phyloP scores from a whole-genome alignment of 2,329 filamentous ascomycete genomes.

The Ceratocystis papillata region DNA sequence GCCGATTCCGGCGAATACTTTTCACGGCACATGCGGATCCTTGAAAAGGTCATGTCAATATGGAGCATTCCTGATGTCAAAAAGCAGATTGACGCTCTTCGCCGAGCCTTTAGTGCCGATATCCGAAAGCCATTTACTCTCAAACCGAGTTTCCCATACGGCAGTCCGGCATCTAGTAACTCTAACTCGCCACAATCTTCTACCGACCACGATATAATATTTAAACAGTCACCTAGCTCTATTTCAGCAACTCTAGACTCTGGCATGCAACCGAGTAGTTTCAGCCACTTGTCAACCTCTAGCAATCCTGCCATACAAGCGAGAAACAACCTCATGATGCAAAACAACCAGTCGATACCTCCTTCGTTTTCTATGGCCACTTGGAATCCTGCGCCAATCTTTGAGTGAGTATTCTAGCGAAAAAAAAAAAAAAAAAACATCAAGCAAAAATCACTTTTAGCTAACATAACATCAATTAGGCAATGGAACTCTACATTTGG shows the following conservation, averaged over 20 bases:
- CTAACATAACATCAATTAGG: constrained; percentile 36
- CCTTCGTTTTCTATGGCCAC: constrained; percentile 38
- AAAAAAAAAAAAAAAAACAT: neutral
- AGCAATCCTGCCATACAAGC: constrained; percentile 27
- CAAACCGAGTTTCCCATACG: constrained; percentile 77
- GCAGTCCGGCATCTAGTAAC: constrained; percentile 59
- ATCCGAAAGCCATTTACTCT: constrained; percentile 74
- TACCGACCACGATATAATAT: constrained; percentile 10
- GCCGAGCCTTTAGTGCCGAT: constrained; percentile 85
- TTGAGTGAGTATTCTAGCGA: constrained; percentile 57
- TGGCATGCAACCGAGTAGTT: constrained; percentile 15
- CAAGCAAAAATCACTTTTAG: neutral
- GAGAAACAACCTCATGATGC: constrained; percentile 23
- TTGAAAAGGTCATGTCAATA: constrained; percentile 70
- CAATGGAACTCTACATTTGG: constrained; percentile 95
- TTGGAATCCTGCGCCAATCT: constrained; percentile 82
- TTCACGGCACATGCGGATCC: constrained; percentile 81
- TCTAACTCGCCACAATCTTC: constrained; percentile 50
- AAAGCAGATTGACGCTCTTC: constrained; percentile 76
- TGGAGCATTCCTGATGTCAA: constrained; percentile 89
- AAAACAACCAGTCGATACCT: constrained; percentile 44
- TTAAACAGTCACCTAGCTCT: constrained; percentile 17
- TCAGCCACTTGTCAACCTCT: constrained; percentile 14
- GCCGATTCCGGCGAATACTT: constrained; percentile 80
- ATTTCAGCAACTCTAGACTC: constrained; percentile 18